phyloP scores from a whole-genome alignment of 768 basidiomycete genomes.

The Pleurotus ostreatus region DNA sequence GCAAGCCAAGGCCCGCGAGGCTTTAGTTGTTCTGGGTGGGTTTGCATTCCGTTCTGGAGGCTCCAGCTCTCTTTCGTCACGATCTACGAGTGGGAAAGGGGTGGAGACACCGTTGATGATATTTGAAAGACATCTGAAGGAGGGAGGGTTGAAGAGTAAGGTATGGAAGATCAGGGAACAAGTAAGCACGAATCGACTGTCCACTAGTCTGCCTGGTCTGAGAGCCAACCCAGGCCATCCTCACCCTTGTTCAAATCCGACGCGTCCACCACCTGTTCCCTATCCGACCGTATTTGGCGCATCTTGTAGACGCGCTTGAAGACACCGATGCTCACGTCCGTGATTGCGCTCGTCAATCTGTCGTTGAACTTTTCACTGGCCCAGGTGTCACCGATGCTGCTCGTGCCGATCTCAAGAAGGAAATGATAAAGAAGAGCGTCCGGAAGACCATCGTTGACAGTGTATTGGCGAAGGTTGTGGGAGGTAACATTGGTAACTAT shows the following conservation, averaged over 20 bases:
- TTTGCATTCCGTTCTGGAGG: slow-evolving; percentile 61
- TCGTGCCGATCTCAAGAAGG: slow-evolving; percentile 90
- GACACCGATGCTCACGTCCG: slow-evolving; percentile 90
- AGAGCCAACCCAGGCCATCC: slow-evolving; percentile 40
- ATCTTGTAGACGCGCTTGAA: slow-evolving; percentile 82
- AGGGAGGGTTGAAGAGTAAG: slow-evolving; percentile 74
- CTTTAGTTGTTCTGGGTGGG: slow-evolving; percentile 70
- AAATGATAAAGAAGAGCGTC: slow-evolving; percentile 80
- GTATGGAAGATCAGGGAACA: slow-evolving; percentile 86
- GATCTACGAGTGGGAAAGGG: slow-evolving; percentile 52
- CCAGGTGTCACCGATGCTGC: slow-evolving; percentile 81
- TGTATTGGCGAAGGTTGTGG: slow-evolving; percentile 65
- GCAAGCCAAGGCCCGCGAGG: slow-evolving; percentile 71
- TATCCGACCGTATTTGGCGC: slow-evolving; percentile 73
- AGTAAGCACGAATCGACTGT: slow-evolving; percentile 37
- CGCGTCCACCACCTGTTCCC: slow-evolving; percentile 71
- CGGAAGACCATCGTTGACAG: slow-evolving; percentile 84
- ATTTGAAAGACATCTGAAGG: slow-evolving; percentile 71
- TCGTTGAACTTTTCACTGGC: slow-evolving; percentile 84
- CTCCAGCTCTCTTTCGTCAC: slow-evolving; percentile 37
- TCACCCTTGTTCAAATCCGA: slow-evolving; percentile 70
- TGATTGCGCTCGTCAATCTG: slow-evolving; percentile 74
- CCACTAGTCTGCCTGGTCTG: no score
- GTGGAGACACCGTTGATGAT: slow-evolving; percentile 63
- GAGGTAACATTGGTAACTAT: slow-evolving; percentile 32